Base-by-base conservation (phyloP, 768 basidiomycete species). In the Phanerochaete sordida region DNA sequence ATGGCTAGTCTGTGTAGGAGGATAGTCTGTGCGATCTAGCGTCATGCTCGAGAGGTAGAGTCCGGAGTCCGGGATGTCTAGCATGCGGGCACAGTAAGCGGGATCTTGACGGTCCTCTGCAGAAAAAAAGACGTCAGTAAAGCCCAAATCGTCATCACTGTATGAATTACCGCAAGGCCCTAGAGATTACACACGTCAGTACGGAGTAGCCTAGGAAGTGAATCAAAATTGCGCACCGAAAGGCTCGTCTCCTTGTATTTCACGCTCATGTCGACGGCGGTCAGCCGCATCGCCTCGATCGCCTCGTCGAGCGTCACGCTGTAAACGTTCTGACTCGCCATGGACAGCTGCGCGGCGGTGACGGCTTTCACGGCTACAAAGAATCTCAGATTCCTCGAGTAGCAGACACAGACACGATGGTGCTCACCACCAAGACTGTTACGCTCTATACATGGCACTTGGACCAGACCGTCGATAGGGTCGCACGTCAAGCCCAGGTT, bases 171-270 rank as follows among this genome's bases (percentile, higher is more conserved):
- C 49, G 87, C 85, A 55, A 87, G 77, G 55, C 86, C 85, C 81
- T 85, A 65, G 27, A 57, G 39, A 37, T 57, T 16, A 53, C 11
- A 31, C 3, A 11, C n/a, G 16, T 24, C 27, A 31, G 33, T 13
- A 46, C 44, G 19, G 45, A 26, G 21, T 26, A 24, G 19, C 6
- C 37, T 37, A 28, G 37, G 1, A 27, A 11, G 1, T 21, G 13
- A 39, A 31, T 16, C 23, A 44, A 48, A 44, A 61, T 44, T 35
- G 75, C 87, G 64, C 68, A 90, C 93, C 43, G 92, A 93, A 64
- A 98, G 82, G 73, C 90, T 93, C 0, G 95, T 98, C 74, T 98
- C 95, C 71, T 96, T 97, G 72, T 96, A 95, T 72, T 95, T 93
- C 65, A 90, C 83, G 62, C 91, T 93, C 93, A 96, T 96, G 72